A percentile compares a stretch with the other conserved stretches of the same genome.
These are phyloP conservation scores for Pisolithus albus DNA, from an alignment of 768 basidiomycete species.

Conservation along the genomic window DNA sequence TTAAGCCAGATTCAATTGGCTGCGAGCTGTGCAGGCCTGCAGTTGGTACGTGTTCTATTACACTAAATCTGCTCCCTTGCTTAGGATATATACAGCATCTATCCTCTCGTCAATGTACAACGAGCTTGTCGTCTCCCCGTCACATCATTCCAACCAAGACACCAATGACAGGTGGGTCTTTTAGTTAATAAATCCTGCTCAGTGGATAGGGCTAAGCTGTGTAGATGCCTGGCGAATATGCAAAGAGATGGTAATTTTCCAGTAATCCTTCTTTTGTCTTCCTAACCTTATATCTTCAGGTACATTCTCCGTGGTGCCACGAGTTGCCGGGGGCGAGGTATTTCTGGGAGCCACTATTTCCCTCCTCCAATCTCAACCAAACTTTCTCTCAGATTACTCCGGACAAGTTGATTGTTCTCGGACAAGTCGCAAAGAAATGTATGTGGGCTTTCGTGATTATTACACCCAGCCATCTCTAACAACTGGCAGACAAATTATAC, in stretches of 20 bases:
- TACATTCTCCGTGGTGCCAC: constrained; percentile 66
- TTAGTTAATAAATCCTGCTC: neutral
- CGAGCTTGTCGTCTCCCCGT: constrained; percentile 55
- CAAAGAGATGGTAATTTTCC: constrained; percentile 48
- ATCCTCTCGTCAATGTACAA: constrained; percentile 51
- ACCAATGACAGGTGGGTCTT: constrained; percentile 48
- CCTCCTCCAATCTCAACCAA: neutral
- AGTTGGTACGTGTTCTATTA: constrained; percentile 33
- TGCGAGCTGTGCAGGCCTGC: constrained; percentile 73
- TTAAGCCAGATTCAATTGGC: constrained; percentile 44
- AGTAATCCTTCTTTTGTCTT: neutral
- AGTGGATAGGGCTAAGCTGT: neutral
- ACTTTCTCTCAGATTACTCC: constrained; percentile 40
- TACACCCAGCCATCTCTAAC: neutral
- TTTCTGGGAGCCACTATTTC: neutral
- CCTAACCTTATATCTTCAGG: constrained; percentile 19
- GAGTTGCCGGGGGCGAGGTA: constrained; percentile 63
- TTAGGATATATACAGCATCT: constrained; percentile 14
- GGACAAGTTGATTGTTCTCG: constrained; percentile 58
- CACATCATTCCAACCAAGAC: constrained; percentile 63
- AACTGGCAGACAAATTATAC: constrained; percentile 42
- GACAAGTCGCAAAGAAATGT: constrained; percentile 61
- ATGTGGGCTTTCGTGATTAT: neutral
- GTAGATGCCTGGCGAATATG: constrained; percentile 59
- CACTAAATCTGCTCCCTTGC: neutral